Conservation (phyloP, 352 stramenopile species). For the Aphanomyces cochlioides region DNA sequence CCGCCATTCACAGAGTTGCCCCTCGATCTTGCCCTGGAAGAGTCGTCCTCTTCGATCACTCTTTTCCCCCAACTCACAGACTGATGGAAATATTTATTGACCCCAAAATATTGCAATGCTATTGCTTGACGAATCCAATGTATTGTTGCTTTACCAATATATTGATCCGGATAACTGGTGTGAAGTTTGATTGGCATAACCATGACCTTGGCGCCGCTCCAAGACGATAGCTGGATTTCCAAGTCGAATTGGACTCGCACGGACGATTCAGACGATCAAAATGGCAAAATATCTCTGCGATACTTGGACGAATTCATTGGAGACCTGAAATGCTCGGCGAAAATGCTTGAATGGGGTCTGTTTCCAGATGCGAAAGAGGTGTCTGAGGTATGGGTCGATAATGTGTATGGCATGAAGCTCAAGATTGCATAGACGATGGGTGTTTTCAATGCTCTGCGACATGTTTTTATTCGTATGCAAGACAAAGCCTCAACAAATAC, state of each 20-base stretch:
- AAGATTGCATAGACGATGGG: constrained; percentile 57
- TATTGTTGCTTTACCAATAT: background rate
- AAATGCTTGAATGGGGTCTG: constrained; percentile 62
- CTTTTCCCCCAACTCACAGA: no score
- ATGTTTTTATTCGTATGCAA: constrained; percentile 40
- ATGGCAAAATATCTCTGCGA: constrained; percentile 48
- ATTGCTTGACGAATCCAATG: background rate
- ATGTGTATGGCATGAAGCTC: background rate
- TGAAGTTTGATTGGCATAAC: background rate
- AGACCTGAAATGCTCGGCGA: constrained; percentile 65
- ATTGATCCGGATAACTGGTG: background rate
- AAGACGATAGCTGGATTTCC: constrained; percentile 23
- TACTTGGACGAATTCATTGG: constrained; percentile 85
- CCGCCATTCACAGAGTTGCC: background rate
- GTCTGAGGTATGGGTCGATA: constrained; percentile 41
- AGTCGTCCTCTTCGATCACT: no score
- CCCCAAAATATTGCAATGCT: background rate
- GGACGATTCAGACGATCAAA: background rate
- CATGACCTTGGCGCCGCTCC: background rate
- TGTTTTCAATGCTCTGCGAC: constrained; percentile 72
- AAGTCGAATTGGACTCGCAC: constrained; percentile 22
- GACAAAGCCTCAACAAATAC: constrained; percentile 24
- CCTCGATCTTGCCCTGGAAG: no score
- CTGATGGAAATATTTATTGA: no score
- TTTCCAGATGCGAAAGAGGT: constrained; percentile 83